Evolutionary conservation across 305 asterid species (phyloP).

Genomic region (Withania somnifera): DNA sequence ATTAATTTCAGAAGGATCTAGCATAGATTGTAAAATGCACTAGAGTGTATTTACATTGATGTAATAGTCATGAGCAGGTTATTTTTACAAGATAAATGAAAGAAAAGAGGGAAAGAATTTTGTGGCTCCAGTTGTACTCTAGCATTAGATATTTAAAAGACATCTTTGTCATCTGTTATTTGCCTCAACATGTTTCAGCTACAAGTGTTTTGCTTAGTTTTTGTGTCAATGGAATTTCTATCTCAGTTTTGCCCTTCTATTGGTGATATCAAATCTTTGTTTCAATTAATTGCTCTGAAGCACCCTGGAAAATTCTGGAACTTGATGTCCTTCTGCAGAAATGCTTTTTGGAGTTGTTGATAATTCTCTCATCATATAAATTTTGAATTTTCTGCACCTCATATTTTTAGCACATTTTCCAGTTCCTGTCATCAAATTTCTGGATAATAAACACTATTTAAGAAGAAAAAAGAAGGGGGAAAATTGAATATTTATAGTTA

Average conservation of each 20-base stretch:
- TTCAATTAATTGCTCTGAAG: neutral
- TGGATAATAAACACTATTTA: neutral
- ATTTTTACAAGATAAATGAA: neutral
- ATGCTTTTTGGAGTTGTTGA: neutral
- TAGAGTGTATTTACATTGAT: neutral
- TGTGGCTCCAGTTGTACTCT: neutral
- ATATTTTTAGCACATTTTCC: neutral
- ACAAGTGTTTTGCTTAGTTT: neutral
- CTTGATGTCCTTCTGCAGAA: neutral
- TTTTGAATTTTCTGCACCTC: neutral
- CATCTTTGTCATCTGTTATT: neutral
- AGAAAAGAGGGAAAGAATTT: neutral
- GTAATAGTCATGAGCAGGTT: neutral
- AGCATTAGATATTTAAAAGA: neutral
- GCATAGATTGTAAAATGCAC: conserved; percentile 3
- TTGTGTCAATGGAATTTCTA: neutral
- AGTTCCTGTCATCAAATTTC: neutral
- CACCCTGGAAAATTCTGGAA: neutral
- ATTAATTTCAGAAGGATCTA: neutral
- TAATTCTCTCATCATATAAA: neutral
- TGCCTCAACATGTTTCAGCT: neutral
- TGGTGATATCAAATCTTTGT: neutral
- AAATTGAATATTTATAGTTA: neutral
- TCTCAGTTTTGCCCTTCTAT: neutral
- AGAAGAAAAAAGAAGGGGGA: neutral